A percentile compares a stretch with the other conserved stretches of the same genome.
These are phyloP conservation scores for Sedum album DNA, from an alignment of 164 flowering plant genomes.

Conservation along the genomic window DNA sequence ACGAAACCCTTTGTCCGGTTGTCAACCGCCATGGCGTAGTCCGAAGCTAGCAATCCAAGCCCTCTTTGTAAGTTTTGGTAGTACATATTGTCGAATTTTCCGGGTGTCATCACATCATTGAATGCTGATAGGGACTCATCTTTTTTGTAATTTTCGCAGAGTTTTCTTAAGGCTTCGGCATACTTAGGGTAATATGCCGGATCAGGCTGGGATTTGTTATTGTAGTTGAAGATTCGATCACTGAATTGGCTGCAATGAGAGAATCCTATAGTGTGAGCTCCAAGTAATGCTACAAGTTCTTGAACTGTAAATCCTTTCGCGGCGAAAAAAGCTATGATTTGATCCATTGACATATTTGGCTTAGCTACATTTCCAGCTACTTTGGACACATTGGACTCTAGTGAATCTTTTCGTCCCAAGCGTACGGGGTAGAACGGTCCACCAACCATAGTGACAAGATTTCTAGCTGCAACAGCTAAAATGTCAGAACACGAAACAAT, in stretches of 20 bases:
- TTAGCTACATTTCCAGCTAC: constrained; percentile 38
- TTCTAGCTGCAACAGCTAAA: constrained; percentile 57
- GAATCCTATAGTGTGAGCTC: constrained; percentile 77
- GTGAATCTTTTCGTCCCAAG: constrained; percentile 49
- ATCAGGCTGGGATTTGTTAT: background rate
- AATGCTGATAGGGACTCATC: constrained; percentile 54
- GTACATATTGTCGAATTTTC: constrained; percentile 58
- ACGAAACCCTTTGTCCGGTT: background rate
- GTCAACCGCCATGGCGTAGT: background rate
- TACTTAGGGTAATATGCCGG: constrained; percentile 35
- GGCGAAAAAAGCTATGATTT: constrained; percentile 30
- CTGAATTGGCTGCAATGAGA: constrained; percentile 66
- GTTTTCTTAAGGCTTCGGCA: constrained; percentile 30
- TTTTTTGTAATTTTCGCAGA: constrained; percentile 32
- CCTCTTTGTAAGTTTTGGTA: constrained; percentile 54
- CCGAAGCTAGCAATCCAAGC: constrained; percentile 34
- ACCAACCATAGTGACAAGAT: constrained; percentile 56
- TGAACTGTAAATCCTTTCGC: constrained; percentile 28
- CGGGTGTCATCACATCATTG: constrained; percentile 63
- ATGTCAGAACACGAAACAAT: constrained; percentile 77
- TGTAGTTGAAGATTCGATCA: constrained; percentile 31
- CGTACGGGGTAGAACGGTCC: constrained; percentile 53
- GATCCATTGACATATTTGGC: constrained; percentile 32
- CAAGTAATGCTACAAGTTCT: constrained; percentile 66
- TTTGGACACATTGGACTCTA: constrained; percentile 26